Evolutionary conservation across 805 yeast genomes (phyloP), one percentile per base, ranked within the genome.

Genomic region (Zygoascus flipseniorum): DNA sequence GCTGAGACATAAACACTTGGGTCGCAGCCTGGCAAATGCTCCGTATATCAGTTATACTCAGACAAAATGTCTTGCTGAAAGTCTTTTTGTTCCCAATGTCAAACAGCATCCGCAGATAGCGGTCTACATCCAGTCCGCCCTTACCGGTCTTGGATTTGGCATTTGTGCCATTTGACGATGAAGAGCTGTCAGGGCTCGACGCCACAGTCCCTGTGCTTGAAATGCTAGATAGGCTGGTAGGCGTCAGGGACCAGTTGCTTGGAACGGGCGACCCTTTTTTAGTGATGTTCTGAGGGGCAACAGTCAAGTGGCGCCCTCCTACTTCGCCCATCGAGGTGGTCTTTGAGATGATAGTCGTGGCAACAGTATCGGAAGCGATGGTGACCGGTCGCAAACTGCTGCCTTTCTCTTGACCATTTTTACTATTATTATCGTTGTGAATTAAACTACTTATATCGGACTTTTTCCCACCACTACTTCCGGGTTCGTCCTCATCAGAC

Each of bases 1-100:
- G 97, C 68, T 90, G 97, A 51, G 87, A 81, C 55, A 90, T 71
- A 62, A 90, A 86, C 13, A 89, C 82, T 62, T 89, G 95, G 55
- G 96, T 75, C 1, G 96, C 93, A 35, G 79, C 78, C 28, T 85
- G 75, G 69, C 97, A 90, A 39, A 90, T 81, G 58, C 80, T 75
- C 32, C 86, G 83, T 57, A 90, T 89, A 65, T 90, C 96, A 8
- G 83, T 76, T 65, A 82, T 85, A 60, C 88, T 87, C 53, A 90
- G 70, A 67, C 96, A 88, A 31, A 89, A 83, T 51, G 80, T 66
- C 85, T 87, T 6, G 93, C 86, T 64, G 90, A 76, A 67, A 86
- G 88, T 5, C 92, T 95, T 8, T 88, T 80, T 68, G 18, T 20
- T 14, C 10, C 96, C 97, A 0, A 95, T 95, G 69, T 89, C 96